These are phyloP conservation scores for Alternaria angustiovoidea DNA, from an alignment of 2,329 filamentous ascomycete species.

Conservation along the genomic window DNA sequence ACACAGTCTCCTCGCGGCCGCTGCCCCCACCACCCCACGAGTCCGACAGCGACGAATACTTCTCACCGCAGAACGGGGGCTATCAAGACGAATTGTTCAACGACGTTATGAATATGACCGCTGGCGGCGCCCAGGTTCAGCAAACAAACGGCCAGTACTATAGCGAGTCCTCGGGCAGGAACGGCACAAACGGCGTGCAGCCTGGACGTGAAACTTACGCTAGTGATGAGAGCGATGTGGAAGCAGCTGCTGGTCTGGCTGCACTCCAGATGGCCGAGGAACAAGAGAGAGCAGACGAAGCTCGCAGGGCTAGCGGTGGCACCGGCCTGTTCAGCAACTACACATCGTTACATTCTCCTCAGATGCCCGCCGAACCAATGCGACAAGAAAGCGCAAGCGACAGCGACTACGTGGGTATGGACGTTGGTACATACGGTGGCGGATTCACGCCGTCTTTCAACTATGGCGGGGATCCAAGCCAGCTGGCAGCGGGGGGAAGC, in stretches of 20 bases:
- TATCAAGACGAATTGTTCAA: slow-evolving; percentile 65
- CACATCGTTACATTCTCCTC: slow-evolving; percentile 51
- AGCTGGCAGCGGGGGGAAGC: slow-evolving; percentile 51
- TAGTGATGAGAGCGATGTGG: slow-evolving; percentile 83
- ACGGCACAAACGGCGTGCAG: slow-evolving; percentile 59
- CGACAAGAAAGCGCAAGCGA: slow-evolving; percentile 59
- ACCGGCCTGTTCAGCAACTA: slow-evolving; percentile 62
- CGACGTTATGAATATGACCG: slow-evolving; percentile 62
- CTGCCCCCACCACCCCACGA: slow-evolving; percentile 68
- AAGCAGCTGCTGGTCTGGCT: slow-evolving; percentile 82
- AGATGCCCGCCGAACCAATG: slow-evolving; percentile 49
- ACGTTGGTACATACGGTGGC: slow-evolving; percentile 77
- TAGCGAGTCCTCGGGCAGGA: slow-evolving; percentile 30
- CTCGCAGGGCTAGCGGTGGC: slow-evolving; percentile 66
- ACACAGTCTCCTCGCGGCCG: slow-evolving; percentile 64
- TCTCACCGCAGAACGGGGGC: slow-evolving; percentile 44
- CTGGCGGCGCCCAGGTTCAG: slow-evolving; percentile 42
- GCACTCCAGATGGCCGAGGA: slow-evolving; percentile 86
- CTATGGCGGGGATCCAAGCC: slow-evolving; percentile 63
- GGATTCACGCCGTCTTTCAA: slow-evolving; percentile 70
- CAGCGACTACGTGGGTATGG: slow-evolving; percentile 74
- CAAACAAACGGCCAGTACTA: slow-evolving; percentile 46
- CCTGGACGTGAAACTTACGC: slow-evolving; percentile 38
- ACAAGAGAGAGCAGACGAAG: slow-evolving; percentile 69
- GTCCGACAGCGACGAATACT: slow-evolving; percentile 53